Percentiles rank a stretch among this genome's conserved stretches.
Evolutionary conservation across 1,284 basidiomycete genomes (phyloP).

Genomic region (Apiotrichum gracile): DNA sequence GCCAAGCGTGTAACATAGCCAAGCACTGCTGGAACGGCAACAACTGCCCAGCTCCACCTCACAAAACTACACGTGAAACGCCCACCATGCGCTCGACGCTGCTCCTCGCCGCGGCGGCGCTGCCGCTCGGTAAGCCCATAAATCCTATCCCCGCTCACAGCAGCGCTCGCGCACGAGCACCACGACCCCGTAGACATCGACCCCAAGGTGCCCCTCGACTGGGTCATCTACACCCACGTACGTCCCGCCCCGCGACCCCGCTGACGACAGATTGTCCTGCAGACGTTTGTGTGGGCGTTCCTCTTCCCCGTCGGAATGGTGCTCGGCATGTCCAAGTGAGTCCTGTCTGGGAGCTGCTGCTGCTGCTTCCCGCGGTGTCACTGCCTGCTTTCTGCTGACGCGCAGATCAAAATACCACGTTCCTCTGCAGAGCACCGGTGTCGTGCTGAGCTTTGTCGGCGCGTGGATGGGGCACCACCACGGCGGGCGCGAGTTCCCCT

Average conservation of each 20-base stretch:
- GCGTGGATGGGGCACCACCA: conserved; percentile 76
- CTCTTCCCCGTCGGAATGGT: conserved; percentile 84
- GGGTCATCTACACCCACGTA: conserved; percentile 67
- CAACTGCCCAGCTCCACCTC: too few relatives aligned
- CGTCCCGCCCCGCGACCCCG: conserved; percentile 2
- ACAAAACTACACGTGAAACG: too few relatives aligned
- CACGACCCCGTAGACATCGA: conserved; percentile 66
- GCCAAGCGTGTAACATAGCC: too few relatives aligned
- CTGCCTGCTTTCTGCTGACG: not conserved
- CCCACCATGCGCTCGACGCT: too few relatives aligned
- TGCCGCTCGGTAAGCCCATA: not conserved
- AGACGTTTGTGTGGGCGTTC: conserved; percentile 70
- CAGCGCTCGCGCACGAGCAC: conserved; percentile 41
- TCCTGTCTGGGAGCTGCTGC: too few relatives aligned
- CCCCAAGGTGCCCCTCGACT: conserved; percentile 62
- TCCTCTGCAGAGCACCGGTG: conserved; percentile 67
- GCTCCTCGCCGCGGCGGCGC: not conserved
- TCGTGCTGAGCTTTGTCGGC: conserved; percentile 63
- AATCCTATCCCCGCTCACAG: not conserved
- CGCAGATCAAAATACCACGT: conserved; percentile 68
- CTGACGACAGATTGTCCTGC: conserved; percentile 55
- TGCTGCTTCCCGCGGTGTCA: not conserved
- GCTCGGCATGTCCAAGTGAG: conserved; percentile 65
- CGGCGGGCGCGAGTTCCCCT: conserved; percentile 64
- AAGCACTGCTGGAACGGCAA: too few relatives aligned